Conservation (phyloP, 2,329 filamentous ascomycete genomes). For the Fusarium keratoplasticum region DNA sequence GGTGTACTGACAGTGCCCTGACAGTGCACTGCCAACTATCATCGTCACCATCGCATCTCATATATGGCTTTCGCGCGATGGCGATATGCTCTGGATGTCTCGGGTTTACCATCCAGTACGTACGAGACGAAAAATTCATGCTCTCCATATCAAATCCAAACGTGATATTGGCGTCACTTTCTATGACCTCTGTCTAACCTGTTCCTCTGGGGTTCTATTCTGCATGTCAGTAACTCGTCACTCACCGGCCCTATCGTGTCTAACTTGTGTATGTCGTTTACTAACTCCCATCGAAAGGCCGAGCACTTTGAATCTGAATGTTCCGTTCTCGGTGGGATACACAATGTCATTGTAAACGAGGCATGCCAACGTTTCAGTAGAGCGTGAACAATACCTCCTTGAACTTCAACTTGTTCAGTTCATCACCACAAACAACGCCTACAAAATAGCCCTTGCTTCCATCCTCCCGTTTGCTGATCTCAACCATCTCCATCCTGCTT, state of each 20-base stretch:
- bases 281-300: neutral
- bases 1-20: neutral
- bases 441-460: neutral
- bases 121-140: neutral
- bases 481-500: neutral
- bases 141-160: neutral
- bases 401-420: neutral
- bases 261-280: neutral
- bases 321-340: neutral
- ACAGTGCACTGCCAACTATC: neutral
- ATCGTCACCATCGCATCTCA: neutral
- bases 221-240: neutral
- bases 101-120: too few relatives aligned
- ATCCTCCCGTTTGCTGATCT: neutral
- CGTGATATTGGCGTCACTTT: neutral
- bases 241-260: rapidly evolving
- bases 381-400: neutral
- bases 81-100: neutral
- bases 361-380: neutral
- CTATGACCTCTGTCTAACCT: neutral
- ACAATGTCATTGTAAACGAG: neutral
- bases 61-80: neutral
- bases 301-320: neutral
- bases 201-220: neutral
- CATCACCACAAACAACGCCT: neutral